Evolutionary conservation across 2,329 filamentous ascomycete genomes (phyloP).

Genomic region (Venturia carpophila): DNA sequence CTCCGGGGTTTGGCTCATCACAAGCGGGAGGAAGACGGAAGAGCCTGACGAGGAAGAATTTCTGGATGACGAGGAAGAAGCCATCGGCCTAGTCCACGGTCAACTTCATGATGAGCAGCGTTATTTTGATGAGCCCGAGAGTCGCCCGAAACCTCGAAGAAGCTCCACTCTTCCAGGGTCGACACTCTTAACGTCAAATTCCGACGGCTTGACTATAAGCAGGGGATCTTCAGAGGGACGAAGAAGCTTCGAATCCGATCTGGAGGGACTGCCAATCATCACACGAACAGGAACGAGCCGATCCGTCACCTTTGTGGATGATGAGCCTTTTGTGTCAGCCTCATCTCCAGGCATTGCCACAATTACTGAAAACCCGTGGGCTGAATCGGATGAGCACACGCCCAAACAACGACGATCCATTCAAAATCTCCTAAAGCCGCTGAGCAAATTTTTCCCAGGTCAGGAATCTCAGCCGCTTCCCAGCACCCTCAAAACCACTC

Average conservation of each 20-base stretch:
- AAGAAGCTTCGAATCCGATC: background rate
- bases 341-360: background rate
- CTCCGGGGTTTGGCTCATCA: conserved; percentile 94
- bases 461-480: conserved; percentile 15
- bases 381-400: conserved; percentile 5
- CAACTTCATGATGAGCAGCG: conserved; percentile 30
- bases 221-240: background rate
- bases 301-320: conserved; percentile 4
- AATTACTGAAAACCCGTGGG: conserved; percentile 18
- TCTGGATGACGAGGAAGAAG: conserved; percentile 34
- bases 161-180: background rate
- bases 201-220: background rate
- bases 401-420: conserved; percentile 8
- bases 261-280: conserved; percentile 1
- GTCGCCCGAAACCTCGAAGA: conserved; percentile 3
- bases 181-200: conserved; percentile 1
- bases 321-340: conserved; percentile 1
- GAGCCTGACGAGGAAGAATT: conserved; percentile 50
- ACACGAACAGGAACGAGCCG: conserved; percentile 10
- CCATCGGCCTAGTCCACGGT: conserved; percentile 36
- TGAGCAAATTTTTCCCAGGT: conserved; percentile 13
- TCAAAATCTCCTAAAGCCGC: conserved; percentile 15
- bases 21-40: conserved; percentile 63
- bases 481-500: conserved; percentile 27
- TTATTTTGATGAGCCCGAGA: conserved; percentile 14